Evolutionary conservation across 768 basidiomycete genomes (phyloP).

Genomic region (Phaeotremella skinneri): DNA sequence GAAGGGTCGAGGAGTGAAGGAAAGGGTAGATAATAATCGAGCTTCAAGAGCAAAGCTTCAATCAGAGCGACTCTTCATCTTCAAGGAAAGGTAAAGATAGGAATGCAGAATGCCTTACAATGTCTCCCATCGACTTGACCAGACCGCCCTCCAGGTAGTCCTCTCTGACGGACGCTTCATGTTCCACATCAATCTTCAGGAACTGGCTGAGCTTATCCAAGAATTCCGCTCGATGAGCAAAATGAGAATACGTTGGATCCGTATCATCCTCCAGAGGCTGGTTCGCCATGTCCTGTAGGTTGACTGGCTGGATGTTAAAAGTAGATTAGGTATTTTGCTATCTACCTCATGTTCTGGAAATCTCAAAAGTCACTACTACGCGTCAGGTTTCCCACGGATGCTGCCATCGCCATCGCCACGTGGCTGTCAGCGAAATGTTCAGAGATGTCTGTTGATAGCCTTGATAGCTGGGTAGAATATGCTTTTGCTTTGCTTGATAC

Average conservation of each 20-base stretch:
- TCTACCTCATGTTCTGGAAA: too few relatives aligned
- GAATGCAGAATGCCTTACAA: constrained; percentile 34
- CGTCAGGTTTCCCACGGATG: constrained; percentile 9
- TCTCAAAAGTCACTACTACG: too few relatives aligned
- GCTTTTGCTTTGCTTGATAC: background rate
- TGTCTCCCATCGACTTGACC: constrained; percentile 41
- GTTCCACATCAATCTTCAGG: constrained; percentile 58
- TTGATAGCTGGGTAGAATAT: constrained; percentile 16
- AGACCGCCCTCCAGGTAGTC: constrained; percentile 53
- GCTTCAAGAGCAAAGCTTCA: constrained; percentile 54
- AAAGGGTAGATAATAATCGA: constrained; percentile 88
- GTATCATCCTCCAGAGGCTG: constrained; percentile 34
- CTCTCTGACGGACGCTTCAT: constrained; percentile 54
- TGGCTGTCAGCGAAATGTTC: background rate
- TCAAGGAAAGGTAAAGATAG: background rate
- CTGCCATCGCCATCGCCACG: background rate
- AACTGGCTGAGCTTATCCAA: constrained; percentile 58
- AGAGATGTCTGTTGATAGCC: constrained; percentile 8
- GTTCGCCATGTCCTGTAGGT: background rate
- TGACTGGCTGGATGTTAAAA: background rate
- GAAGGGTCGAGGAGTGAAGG: constrained; percentile 87
- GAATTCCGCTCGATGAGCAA: constrained; percentile 58
- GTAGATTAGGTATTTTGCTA: too few relatives aligned
- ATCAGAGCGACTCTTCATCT: background rate
- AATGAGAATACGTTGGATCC: constrained; percentile 49